Base-by-base conservation (phyloP, 202 grass and related monocot genomes). In the Elaeis oleifera region DNA sequence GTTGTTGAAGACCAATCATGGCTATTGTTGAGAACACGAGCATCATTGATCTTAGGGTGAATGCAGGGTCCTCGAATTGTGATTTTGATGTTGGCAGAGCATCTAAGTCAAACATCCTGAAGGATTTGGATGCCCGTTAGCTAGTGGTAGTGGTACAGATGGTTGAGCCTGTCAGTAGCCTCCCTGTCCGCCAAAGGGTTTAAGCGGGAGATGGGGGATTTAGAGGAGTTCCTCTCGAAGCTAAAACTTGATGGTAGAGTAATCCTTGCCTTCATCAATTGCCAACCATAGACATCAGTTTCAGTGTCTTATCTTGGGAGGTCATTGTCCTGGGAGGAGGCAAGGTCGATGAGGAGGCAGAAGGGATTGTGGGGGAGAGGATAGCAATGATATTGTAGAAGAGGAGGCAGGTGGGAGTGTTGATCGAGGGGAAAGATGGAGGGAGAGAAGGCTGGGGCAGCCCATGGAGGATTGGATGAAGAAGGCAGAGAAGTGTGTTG, bases 241-340 rank as follows among this genome's bases (percentile, higher is more conserved):
- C 85, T 99, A 27, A 78, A 94, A 99, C 73, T 88, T 87, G 60
- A 99, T 99, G 94, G 94, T 88, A 2, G 85, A 89, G 82, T 88
- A 99, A 75, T 99, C 92, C 68, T 85, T 94, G 16, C 94, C 85
- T 18, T 88, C 82, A 0, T 99, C 85, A 20, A 84, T 86, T 54
- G 18, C 68, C 44, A 23, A 71, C 50, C 65, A 59, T 25, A 0
- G 61, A 64, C 17, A 23, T 16, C 1, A 5, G 5, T 31, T 29
- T 31, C 28, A 31, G 28, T 31, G 5, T 31, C 28, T 31, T 6
- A 31, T 31, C 26, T 27, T 27, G 26, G 26, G 25, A 27, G 25
- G 28, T 29, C 28, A 29, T 29, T 6, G 28, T 29, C 4, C 1
- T 4, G 5, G 28, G 28, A 31, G 28, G 28, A 31, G 5, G 0